Evolutionary conservation across 352 stramenopile genomes (phyloP), one percentile per base, ranked within the genome.

Genomic region (Albugo candida): DNA sequence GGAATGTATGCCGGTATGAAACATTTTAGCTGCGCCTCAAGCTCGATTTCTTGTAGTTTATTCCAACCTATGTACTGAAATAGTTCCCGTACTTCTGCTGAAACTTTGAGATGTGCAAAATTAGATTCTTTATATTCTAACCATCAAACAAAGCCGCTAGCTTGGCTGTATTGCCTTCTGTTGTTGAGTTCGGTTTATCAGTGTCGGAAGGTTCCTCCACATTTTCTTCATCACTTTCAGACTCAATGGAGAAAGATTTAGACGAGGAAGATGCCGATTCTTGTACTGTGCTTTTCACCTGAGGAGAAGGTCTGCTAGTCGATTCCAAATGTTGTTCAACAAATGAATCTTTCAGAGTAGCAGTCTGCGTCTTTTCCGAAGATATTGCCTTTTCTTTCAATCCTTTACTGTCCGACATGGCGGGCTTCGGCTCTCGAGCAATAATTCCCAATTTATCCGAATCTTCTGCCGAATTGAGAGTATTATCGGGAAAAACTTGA

Each of bases 1-100:
- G 93, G 93, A 39, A 97, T 97, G 59, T 94, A 97, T 53, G 96
- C 85, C 4, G 93, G 93, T 34, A 97, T 84, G 58, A 97, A 98
- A 54, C 86, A 97, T 61, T 96, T 96, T 41, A 98, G 73, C 24
- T 77, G 73, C 34, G 92, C 96, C 55, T 97, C 84, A 35, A 98
- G 65, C 46, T 97, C 88, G 38, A 97, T 83, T 41, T 97, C 87
- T 49, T 97, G 85, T 2, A 87, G 77, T 57, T 97, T 95, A 65
- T 97, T 98, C 16, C 81, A 67, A 5, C 78, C 76, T 47, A 97
- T 95, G 67, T 95, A 95, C 60, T 95, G 68, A 59, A 97, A 97
- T 1, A 96, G 56, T 51, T 96, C 83, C 11, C 76, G 67, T 39
- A 95, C 76, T 44, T 96, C 84, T 37, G 70, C 67, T 1, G 81